A percentile compares a stretch with the other conserved stretches of the same genome.
Evolutionary conservation across 805 yeast species (phyloP).

Genomic region (Dipodascus albidus): DNA sequence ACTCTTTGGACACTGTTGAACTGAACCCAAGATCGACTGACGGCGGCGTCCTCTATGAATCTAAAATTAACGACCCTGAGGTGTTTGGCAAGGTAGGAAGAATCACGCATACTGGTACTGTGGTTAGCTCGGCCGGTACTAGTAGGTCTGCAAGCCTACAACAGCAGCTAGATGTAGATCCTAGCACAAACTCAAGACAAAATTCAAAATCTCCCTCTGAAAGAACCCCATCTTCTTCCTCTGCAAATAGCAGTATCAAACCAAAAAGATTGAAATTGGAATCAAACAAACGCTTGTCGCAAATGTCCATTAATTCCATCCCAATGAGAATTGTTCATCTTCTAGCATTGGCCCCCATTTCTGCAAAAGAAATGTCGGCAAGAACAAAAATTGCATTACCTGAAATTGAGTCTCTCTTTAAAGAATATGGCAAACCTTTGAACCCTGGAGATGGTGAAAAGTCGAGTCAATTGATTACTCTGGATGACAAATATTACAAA

Average conservation of each 20-base stretch:
- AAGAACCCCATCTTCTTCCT: not conserved
- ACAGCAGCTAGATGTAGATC: not conserved
- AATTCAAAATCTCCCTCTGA: not conserved
- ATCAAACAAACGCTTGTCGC: not conserved
- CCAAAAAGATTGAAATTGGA: not conserved
- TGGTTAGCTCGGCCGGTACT: not conserved
- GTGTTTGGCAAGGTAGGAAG: not conserved
- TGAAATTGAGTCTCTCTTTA: slow-evolving; percentile 23
- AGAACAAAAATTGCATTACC: slow-evolving; percentile 20
- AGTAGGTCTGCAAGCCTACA: not conserved
- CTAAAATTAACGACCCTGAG: not conserved
- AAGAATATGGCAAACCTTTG: slow-evolving; percentile 22
- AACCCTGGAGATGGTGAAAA: slow-evolving; percentile 10
- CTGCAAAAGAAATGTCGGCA: slow-evolving; percentile 23
- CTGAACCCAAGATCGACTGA: not conserved
- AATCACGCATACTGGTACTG: not conserved
- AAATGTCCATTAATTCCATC: slow-evolving; percentile 8
- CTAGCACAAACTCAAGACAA: not conserved
- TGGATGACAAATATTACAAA: slow-evolving; percentile 21
- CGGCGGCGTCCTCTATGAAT: not conserved
- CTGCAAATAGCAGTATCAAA: not conserved
- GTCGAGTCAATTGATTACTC: slow-evolving; percentile 17
- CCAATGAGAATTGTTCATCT: slow-evolving; percentile 32
- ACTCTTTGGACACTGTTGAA: not conserved
- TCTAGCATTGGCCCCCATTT: slow-evolving; percentile 38